phyloP scores from a whole-genome alignment of 2,329 filamentous ascomycete genomes.

The Pseudogymnoascus sp. region DNA sequence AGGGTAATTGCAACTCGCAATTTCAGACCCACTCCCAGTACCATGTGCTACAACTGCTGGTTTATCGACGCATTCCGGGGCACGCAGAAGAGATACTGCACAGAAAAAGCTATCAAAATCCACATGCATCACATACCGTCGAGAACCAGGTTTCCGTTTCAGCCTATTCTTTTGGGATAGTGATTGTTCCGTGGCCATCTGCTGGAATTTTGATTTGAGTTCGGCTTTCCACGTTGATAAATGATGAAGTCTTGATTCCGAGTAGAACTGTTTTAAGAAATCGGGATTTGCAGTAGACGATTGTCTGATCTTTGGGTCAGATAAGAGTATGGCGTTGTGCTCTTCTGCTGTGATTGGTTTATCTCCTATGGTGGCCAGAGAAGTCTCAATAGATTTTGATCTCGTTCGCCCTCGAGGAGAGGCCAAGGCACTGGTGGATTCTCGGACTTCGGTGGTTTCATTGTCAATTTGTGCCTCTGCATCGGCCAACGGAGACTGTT shows the following conservation, averaged over 20 bases:
- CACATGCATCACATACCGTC: constrained; percentile 85
- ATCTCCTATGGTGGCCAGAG: not conserved
- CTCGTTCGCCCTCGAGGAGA: not conserved
- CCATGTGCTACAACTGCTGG: constrained; percentile 88
- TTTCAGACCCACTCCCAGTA: constrained; percentile 77
- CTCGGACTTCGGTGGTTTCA: constrained; percentile 3
- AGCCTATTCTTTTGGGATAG: constrained; percentile 38
- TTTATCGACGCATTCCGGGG: constrained; percentile 67
- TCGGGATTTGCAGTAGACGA: constrained; percentile 88
- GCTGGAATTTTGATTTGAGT: constrained; percentile 81
- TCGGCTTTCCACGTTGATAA: constrained; percentile 95
- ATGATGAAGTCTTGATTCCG: constrained; percentile 89
- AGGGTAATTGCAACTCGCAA: constrained; percentile 94
- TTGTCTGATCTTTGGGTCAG: constrained; percentile 78
- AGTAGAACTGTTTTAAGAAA: constrained; percentile 90
- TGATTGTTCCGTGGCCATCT: constrained; percentile 62
- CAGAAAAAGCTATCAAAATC: constrained; percentile 99
- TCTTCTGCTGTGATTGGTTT: constrained; percentile 67
- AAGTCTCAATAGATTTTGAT: not conserved
- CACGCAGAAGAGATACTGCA: constrained; percentile 69
- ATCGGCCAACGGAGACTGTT: not conserved
- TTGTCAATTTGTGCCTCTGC: not conserved
- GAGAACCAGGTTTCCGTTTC: constrained; percentile 51
- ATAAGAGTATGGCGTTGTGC: constrained; percentile 77
- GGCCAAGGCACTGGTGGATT: not conserved